Evolutionary conservation across 2,329 filamentous ascomycete species (phyloP).

Genomic region (Alternaria dauci): DNA sequence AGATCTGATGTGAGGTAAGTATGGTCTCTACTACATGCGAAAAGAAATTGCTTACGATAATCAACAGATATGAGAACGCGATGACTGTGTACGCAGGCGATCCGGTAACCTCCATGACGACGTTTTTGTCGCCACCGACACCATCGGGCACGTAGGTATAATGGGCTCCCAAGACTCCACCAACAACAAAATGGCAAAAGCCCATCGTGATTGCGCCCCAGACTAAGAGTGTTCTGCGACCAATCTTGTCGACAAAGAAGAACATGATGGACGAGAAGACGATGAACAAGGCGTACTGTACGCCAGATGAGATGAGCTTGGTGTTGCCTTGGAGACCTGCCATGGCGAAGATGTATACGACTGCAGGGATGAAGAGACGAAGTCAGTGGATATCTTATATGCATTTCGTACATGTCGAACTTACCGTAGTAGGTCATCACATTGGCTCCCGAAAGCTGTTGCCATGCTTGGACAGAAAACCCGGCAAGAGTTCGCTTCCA

Average conservation of each 20-base stretch:
- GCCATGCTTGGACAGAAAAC: slow-evolving; percentile 78
- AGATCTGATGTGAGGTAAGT: slow-evolving; percentile 53
- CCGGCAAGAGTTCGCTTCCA: slow-evolving; percentile 76
- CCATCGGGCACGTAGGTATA: slow-evolving; percentile 40
- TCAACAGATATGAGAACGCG: slow-evolving; percentile 76
- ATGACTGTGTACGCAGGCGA: slow-evolving; percentile 62
- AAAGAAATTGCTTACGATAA: slow-evolving; percentile 54
- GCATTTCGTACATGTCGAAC: slow-evolving; percentile 18
- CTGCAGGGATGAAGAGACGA: no score
- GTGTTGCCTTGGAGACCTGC: slow-evolving; percentile 68
- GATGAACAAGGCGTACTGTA: slow-evolving; percentile 82
- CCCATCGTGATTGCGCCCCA: slow-evolving; percentile 71
- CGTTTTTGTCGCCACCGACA: slow-evolving; percentile 59
- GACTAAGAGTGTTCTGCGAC: slow-evolving; percentile 72
- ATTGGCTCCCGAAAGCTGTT: slow-evolving; percentile 80
- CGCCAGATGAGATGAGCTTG: slow-evolving; percentile 71
- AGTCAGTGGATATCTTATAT: no score
- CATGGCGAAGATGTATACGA: slow-evolving; percentile 73
- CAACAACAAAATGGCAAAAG: slow-evolving; percentile 62
- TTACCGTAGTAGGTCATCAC: slow-evolving; percentile 39
- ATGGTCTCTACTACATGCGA: neutral
- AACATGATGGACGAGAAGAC: slow-evolving; percentile 79
- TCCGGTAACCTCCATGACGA: slow-evolving; percentile 61
- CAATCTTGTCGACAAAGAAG: slow-evolving; percentile 77
- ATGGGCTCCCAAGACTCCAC: slow-evolving; percentile 62